Base-by-base conservation (phyloP, 2,329 filamentous ascomycete genomes). In the Blastomyces parvus region DNA sequence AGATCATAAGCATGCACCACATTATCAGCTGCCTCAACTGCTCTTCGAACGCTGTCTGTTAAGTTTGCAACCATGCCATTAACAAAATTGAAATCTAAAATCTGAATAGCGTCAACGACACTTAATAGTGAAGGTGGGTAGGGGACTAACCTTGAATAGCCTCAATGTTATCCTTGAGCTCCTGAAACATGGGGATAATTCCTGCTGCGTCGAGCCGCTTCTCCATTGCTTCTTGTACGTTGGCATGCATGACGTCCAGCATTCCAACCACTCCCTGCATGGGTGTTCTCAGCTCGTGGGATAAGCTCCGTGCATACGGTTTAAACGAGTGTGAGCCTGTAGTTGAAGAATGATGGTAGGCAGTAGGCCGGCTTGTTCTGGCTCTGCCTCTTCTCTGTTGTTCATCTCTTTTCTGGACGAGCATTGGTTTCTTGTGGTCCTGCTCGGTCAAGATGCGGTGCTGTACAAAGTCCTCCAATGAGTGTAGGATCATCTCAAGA, bases 191-290 rank as follows among this genome's bases (percentile, higher is more conserved):
- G 64, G 78, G 74, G 38, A 81, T 79, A 4, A 83, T 75, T 60
- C 46, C 46, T 50, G 77, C 77, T 6, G 80, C 70, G 64, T 83
- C 81, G 11, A 76, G 74, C 64, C 83, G 80, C 46, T 78, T 80
- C 65, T 84, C 81, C 8, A 86, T 81, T 22, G 85, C 84, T 70
- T 89, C 87, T 64, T 87, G 81, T 2, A 89, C 85, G 2, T 86
- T 88, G 2, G 86, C 85, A 74, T 89, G 86, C 86, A 90, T 89
- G 65, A 90, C 85, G 74, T 90, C 87, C 53, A 90, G 76, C 87
- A 89, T 89, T 7, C 87, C 87, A 17, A 90, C 86, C 7, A 90
- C 86, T 52, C 87, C 87, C 73, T 90, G 87, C 86, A 90, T 89
- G 1, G 87, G 87, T 3, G 87, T 90, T 65, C 87, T 80, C 57